Percentiles rank a stretch among this genome's conserved stretches.
phyloP scores from a whole-genome alignment of 352 stramenopile species.

The Thraustochytrium striatum region DNA sequence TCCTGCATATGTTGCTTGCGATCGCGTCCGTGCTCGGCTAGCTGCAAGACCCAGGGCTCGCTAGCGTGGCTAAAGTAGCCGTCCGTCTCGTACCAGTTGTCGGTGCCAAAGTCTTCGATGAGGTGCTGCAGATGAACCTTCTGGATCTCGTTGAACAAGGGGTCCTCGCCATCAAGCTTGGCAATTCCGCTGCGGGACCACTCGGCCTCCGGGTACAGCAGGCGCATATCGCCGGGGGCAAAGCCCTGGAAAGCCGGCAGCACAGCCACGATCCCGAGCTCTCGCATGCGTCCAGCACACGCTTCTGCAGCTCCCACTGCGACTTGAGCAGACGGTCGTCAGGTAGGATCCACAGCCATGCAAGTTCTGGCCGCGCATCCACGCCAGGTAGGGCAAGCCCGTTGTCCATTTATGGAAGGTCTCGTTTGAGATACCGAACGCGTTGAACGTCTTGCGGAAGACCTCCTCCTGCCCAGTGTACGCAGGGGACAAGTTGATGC shows the following conservation, averaged over 20 bases:
- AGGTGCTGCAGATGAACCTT: slow-evolving; percentile 68
- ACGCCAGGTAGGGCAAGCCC: slow-evolving; percentile 74
- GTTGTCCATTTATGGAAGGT: slow-evolving; percentile 78
- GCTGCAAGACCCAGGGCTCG: slow-evolving; percentile 51
- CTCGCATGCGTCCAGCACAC: slow-evolving; percentile 71
- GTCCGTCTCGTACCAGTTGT: slow-evolving; percentile 59
- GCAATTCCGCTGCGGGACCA: slow-evolving; percentile 59
- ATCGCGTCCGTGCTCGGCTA: background rate
- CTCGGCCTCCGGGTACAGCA: slow-evolving; percentile 67
- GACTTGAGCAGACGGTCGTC: slow-evolving; percentile 54
- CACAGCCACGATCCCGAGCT: slow-evolving; percentile 74
- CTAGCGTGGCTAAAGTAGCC: slow-evolving; percentile 56
- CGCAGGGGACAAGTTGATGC: slow-evolving; percentile 79
- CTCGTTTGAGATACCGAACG: slow-evolving; percentile 70
- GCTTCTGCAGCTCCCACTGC: slow-evolving; percentile 65
- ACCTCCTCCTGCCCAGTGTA: slow-evolving; percentile 81
- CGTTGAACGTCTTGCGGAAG: slow-evolving; percentile 72
- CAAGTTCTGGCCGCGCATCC: slow-evolving; percentile 76
- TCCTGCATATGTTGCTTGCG: background rate
- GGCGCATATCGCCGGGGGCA: slow-evolving; percentile 70
- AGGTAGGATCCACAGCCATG: slow-evolving; percentile 77
- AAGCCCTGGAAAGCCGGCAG: slow-evolving; percentile 75
- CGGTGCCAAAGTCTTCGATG: slow-evolving; percentile 56
- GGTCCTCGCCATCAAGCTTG: slow-evolving; percentile 73
- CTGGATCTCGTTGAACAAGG: slow-evolving; percentile 72